Conservation (phyloP, 305 asterid genomes). For the Fraxinus velutina region DNA sequence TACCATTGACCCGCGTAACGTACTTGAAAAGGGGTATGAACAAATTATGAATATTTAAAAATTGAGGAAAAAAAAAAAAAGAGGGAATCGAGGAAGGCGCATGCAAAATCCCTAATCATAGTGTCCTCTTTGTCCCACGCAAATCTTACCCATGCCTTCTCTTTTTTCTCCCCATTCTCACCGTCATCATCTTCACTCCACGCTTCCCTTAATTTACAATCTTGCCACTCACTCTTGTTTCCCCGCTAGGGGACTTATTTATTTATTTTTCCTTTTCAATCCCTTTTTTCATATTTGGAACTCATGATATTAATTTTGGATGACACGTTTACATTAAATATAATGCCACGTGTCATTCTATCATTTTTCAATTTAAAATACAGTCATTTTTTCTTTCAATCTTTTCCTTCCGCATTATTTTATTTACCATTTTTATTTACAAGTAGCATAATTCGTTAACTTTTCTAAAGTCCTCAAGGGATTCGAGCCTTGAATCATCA, state of each 20-base stretch:
- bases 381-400: too few species aligned
- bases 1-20: background rate
- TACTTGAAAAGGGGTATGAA: background rate
- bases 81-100: constrained; percentile 40
- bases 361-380: too few species aligned
- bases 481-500: too few species aligned
- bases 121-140: constrained; percentile 41
- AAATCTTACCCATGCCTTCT: constrained; percentile 29
- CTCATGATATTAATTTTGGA: background rate
- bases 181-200: background rate
- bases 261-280: background rate
- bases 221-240: background rate
- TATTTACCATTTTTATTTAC: too few species aligned
- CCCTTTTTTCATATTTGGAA: background rate
- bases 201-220: background rate
- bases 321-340: too few species aligned
- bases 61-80: background rate
- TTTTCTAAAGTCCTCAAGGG: too few species aligned
- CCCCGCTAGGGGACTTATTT: background rate
- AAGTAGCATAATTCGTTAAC: too few species aligned
- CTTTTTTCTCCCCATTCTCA: constrained; percentile 9
- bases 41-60: background rate
- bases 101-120: constrained; percentile 46
- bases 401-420: too few species aligned
- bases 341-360: too few species aligned